Base-by-base conservation (phyloP, 164 flowering plant species). In the Sextonia rubra region DNA sequence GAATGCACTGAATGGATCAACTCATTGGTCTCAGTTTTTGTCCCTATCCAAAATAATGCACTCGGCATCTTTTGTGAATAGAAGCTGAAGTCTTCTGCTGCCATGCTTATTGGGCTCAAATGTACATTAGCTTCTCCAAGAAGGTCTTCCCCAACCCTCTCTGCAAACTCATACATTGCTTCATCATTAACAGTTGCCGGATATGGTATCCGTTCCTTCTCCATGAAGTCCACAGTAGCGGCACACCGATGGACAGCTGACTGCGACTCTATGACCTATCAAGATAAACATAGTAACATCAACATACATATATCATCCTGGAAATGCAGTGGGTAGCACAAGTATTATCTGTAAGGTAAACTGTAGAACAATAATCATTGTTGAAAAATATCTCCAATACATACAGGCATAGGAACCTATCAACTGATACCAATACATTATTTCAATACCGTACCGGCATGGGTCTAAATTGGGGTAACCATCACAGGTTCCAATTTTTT, bases 11-110 rank as follows among this genome's bases (percentile, higher is more conserved):
- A 47, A 22, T 48, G 25, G 44, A 15, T 66, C 4, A 89, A 66
- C 30, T 76, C 80, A 22, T 76, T 1, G 8, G 81, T 84, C 60
- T 83, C 87, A 66, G 89, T 90, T 67, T 52, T 71, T 11, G 66
- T 69, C 8, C 98, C 98, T 1, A 93, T 75, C 29, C 47, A 24
- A 75, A 84, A 89, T 27, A 86, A 66, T 18, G 90, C 82, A 47
- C 85, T 77, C 0, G 86, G 68, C 75, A 87, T 82, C 65, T 78
- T 82, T 77, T 84, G 79, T 0, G 89, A 32, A 73, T 85, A 90
- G 84, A 90, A 89, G 75, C 87, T 79, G 79, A 91, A 91, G 69
- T 91, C 95, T 68, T 91, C 97, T 4, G 88, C 87, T 65, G 80
- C 91, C 94, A 86, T 90, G 0, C 17, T 68, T 68, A 68, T 32